Percentiles rank a stretch among this genome's conserved stretches.
These are phyloP conservation scores for Thermoascus crustaceus DNA, from an alignment of 2,329 filamentous ascomycete genomes.

Conservation along the genomic window DNA sequence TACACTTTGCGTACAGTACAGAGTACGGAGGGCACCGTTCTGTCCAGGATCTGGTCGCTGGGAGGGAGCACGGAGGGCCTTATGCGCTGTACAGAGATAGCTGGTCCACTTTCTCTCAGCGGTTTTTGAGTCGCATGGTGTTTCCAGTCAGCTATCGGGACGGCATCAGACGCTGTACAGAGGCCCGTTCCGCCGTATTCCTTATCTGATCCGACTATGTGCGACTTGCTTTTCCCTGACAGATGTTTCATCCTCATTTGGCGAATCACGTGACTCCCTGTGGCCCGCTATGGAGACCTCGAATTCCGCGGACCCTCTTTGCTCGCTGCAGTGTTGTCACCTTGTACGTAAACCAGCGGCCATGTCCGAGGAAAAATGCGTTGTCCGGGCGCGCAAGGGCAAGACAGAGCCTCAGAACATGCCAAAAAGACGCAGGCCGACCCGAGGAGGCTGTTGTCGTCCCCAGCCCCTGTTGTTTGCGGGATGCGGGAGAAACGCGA, in stretches of 20 bases:
- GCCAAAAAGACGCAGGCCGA: background rate
- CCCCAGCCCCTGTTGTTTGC: background rate
- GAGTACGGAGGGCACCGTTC: background rate
- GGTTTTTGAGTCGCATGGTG: background rate
- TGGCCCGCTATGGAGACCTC: background rate
- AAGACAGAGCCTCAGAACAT: too few species aligned
- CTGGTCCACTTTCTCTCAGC: background rate
- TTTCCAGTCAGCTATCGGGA: background rate
- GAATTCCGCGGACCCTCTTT: too few species aligned
- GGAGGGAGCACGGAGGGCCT: background rate
- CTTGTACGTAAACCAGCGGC: too few species aligned
- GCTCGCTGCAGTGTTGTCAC: too few species aligned
- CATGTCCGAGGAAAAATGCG: too few species aligned
- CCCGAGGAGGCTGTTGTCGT: too few species aligned
- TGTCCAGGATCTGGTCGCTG: background rate
- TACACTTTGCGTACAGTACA: background rate
- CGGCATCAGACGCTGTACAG: background rate
- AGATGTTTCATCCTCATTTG: background rate
- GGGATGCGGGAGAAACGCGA: background rate
- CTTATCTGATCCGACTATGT: conserved; percentile 1
- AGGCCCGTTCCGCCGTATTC: background rate
- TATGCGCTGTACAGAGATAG: background rate
- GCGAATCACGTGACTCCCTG: background rate
- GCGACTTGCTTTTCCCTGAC: background rate
- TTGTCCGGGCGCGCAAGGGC: too few species aligned